phyloP scores from a whole-genome alignment of 176 grass and related monocot genomes.

The Coix lacrymajobi region DNA sequence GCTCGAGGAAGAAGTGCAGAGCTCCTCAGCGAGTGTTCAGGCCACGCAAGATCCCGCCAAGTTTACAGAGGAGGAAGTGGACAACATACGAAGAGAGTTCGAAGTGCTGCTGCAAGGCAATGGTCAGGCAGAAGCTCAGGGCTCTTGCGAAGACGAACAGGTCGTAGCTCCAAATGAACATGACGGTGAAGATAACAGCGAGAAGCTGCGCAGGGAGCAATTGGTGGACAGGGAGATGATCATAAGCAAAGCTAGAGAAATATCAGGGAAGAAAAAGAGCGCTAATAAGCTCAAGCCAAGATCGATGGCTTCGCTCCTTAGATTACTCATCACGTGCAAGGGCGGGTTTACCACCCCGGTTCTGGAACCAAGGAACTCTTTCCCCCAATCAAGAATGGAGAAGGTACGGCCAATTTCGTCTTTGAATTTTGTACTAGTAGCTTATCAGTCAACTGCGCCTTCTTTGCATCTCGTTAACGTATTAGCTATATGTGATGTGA shows the following conservation, averaged over 20 bases:
- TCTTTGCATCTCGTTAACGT: conserved; percentile 4
- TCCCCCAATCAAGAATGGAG: conserved; percentile 78
- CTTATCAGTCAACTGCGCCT: neutral
- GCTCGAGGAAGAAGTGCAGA: conserved; percentile 29
- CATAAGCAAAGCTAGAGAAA: conserved; percentile 45
- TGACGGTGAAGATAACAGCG: neutral
- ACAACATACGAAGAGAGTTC: conserved; percentile 53
- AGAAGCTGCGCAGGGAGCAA: conserved; percentile 25
- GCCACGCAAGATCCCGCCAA: conserved; percentile 28
- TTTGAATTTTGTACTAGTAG: neutral
- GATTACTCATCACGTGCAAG: conserved; percentile 47
- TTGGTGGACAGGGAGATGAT: conserved; percentile 34
- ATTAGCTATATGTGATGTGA: neutral
- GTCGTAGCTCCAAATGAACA: conserved; percentile 15
- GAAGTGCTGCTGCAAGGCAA: conserved; percentile 33
- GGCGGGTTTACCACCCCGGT: conserved; percentile 44
- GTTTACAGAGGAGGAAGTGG: conserved; percentile 58
- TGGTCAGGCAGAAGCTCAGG: conserved; percentile 20
- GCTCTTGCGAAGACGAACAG: conserved; percentile 14
- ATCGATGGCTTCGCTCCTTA: conserved; percentile 57
- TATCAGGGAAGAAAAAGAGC: conserved; percentile 26
- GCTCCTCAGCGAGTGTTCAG: conserved; percentile 18
- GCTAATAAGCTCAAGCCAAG: conserved; percentile 46
- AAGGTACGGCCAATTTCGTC: conserved; percentile 42
- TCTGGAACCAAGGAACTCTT: conserved; percentile 50